Base-by-base conservation (phyloP, 208 protist genomes). In the Acanthamoeba sp. region DNA sequence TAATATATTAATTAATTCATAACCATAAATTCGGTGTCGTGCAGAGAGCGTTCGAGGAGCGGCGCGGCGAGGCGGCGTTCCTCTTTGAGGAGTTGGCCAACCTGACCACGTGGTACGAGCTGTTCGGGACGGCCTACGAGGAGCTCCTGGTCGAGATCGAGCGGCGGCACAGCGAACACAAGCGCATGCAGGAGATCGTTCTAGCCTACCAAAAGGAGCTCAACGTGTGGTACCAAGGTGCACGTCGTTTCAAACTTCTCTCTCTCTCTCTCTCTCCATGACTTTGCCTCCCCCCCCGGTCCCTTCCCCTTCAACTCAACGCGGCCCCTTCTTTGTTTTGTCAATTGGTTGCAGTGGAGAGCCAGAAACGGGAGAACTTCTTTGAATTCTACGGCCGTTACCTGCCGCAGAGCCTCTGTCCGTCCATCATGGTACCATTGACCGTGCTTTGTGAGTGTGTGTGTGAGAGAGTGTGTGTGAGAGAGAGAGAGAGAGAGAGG, bases 41-140 rank as follows among this genome's bases (percentile, higher is more conserved):
- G 76, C 76, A 88, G 80, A 32, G 80, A 27, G 48, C 40, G 34
- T 50, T 88, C n/a, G 80, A 88, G 20, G 80, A 50, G 80, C 69
- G 80, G 45, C 40, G 80, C 18, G 40, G 40, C n/a, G 45, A 48
- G 45, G 80, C 40, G 12, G 50, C 40, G 9, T 88, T 88, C 20
- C 50, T 88, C 18, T 88, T 88, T 27, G 80, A 88, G 24, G 80
- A 88, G 40, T 40, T 88, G 80, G 80, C 48, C 80, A 88, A 88
- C 29, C 80, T 88, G n/a, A 62, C 80, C 24, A 88, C 80, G 16
- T 88, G 80, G 80, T 88, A 88, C n/a, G 80, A 88, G 48, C 80
- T 88, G 12, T 88, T 88, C 80, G 50, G 29, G n/a, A 88, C 80
- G 27, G 80, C 80, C n/a, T 88, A 88, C 50, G 80, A 88, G 24